Base-by-base conservation (phyloP, 108 stramenopile genomes). In the Fragilariopsis cylindrus region DNA sequence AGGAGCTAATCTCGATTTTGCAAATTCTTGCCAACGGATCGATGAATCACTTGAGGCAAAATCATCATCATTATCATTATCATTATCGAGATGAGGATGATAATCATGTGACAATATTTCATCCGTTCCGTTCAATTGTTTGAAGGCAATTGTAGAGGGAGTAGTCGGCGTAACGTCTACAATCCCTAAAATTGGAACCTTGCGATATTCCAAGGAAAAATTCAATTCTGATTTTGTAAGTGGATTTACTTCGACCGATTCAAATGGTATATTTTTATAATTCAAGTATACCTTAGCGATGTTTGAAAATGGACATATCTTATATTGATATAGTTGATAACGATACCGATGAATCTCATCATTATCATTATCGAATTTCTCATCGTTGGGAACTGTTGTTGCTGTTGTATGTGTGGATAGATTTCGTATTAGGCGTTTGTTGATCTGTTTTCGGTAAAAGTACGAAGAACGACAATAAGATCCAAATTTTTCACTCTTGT, bases 281-380 rank as follows among this genome's bases (percentile, higher is more conserved):
- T 80, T 70, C 72, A 98, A 60, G 19, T 90, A 68, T 0, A 92
- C 83, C 62, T 96, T 92, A 67, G 82, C 87, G 52, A 88, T 91
- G 82, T 96, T 90, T 75, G 95, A 96, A 72, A 94, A 98, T 40
- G 97, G 97, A 73, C 97, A 98, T 43, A 94, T 96, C 45, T 81
- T 82, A 68, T 98, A 98, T 73, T 96, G 92, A 60, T 92, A 98
- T 9, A 98, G 81, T 48, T 68, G n/a, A 48, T 68, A 52, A 5
- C 67, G 67, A 19, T 50, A 52, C 8, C 67, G 67, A 47, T 48
- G 67, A 48, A 13, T 5, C 13, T 63, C 62, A 44, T 63, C 62
- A n/a, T 4, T 4, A 41, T 21, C 62, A 30, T 30, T 30, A 30
- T 30, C 30, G 30, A 30, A 30, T 30, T 30, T 30, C 30, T 30